Base-by-base conservation (phyloP, 495 filamentous ascomycete species). In the Cercophora scortea region DNA sequence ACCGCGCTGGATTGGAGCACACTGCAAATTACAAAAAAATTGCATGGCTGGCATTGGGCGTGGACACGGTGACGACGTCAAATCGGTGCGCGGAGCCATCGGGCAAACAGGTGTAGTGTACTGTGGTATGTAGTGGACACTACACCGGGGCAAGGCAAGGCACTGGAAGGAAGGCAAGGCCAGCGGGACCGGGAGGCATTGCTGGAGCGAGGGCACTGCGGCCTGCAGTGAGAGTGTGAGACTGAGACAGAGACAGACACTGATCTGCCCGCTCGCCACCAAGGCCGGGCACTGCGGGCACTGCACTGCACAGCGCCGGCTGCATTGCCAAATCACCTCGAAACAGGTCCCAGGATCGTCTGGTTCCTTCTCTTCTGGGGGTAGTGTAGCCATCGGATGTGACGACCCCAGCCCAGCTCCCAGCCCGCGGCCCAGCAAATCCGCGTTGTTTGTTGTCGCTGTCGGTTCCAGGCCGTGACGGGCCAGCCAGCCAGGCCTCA, bases 241-340 rank as follows among this genome's bases (percentile, higher is more conserved):
- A 38, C 13, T 10, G 36, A 38, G 13, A 38, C 36, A 38, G 36
- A 38, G 3, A 6, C 7, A 36, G 7, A 11, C 6, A 10, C 36
- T 38, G 7, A 38, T 11, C 36, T 10, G 10, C 36, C 7, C 36
- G 13, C 36, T 2, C 13, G 36, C 36, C 36, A 38, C 36, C 15
- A 43, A 16, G 10, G 8, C 18, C 15, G 6, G 38, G 10, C 11
- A 11, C 38, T 40, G 11, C 38, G 7, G 1, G 38, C n/a, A 7
- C 10, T 40, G n/a, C 38, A 40, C 38, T 40, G 38, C 44, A 16
- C 25, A 1, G 38, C 32, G 59, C 62, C 55, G 17, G 3, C 10
- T 8, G 42, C 50, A 62, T 65, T 65, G 60, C 62, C 62, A 65
- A 65, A 65, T 65, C 62, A 65, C 44, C 62, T 53, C 42, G 49